Evolutionary conservation across 2,329 filamentous ascomycete genomes (phyloP).

Genomic region (Cryphonectria nitschkei): DNA sequence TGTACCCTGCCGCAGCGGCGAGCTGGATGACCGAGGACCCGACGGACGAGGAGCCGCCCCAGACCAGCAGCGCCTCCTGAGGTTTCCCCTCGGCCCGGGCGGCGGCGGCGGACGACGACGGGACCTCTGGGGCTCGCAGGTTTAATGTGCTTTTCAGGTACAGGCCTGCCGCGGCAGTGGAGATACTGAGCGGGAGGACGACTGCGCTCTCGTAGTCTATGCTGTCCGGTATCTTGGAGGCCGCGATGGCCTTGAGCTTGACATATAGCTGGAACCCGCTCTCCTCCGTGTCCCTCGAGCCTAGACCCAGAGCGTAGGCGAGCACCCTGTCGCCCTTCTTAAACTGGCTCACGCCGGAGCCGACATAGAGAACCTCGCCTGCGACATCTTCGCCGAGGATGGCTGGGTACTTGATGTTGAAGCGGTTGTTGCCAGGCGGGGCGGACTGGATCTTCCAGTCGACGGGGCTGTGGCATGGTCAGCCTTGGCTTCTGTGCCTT

Average conservation of each 20-base stretch:
- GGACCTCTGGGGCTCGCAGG: slow-evolving; percentile 30
- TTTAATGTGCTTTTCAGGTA: slow-evolving; percentile 32
- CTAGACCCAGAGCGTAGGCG: slow-evolving; percentile 32
- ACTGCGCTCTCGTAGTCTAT: slow-evolving; percentile 34
- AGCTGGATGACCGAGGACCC: slow-evolving; percentile 50
- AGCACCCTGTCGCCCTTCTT: slow-evolving; percentile 41
- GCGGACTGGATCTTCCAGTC: slow-evolving; percentile 37
- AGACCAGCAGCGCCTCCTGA: slow-evolving; percentile 43
- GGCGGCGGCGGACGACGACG: background rate
- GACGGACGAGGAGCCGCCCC: slow-evolving; percentile 51
- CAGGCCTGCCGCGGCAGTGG: slow-evolving; percentile 35
- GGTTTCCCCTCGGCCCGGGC: too few species aligned
- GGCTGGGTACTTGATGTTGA: slow-evolving; percentile 38
- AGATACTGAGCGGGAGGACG: slow-evolving; percentile 35
- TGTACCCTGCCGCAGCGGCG: slow-evolving; percentile 30
- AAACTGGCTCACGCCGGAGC: slow-evolving; percentile 34
- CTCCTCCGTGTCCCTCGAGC: slow-evolving; percentile 28
- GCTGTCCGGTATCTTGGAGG: slow-evolving; percentile 31
- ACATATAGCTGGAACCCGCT: slow-evolving; percentile 36
- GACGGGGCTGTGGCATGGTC: slow-evolving; percentile 34
- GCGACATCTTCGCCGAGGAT: slow-evolving; percentile 41
- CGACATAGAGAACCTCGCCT: slow-evolving; percentile 39
- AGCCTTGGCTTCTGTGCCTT: background rate
- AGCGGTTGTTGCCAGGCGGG: slow-evolving; percentile 31
- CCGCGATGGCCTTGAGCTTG: slow-evolving; percentile 30